Conservation (phyloP, 176 grass and related monocot genomes). For the Musa troglodytarum region DNA sequence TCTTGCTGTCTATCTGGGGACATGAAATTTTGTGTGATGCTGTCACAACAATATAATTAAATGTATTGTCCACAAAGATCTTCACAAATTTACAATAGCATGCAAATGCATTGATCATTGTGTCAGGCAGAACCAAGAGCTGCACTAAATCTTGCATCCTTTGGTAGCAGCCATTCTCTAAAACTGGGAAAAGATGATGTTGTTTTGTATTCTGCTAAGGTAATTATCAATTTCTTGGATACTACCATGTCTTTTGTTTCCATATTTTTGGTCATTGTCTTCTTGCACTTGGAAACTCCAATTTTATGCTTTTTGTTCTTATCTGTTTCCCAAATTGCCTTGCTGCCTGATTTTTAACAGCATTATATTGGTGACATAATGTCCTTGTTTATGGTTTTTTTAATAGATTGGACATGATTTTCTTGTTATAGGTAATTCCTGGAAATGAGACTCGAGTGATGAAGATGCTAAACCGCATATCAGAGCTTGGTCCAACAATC, state of each 20-base stretch:
- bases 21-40: background rate
- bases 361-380: background rate
- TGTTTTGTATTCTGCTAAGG: constrained; percentile 95
- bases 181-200: constrained; percentile 82
- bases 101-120: constrained; percentile 17
- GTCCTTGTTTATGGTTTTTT: background rate
- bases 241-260: background rate
- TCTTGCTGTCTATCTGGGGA: constrained; percentile 1
- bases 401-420: background rate
- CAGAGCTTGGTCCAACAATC: constrained; percentile 85
- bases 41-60: constrained; percentile 13
- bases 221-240: constrained; percentile 20
- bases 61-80: constrained; percentile 10
- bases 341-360: background rate
- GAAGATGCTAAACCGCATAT: constrained; percentile 95
- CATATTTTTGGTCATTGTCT: background rate
- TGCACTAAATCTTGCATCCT: constrained; percentile 95
- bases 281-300: background rate
- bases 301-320: background rate
- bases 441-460: constrained; percentile 95
- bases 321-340: background rate
- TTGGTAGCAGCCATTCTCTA: constrained; percentile 84
- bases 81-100: constrained; percentile 28
- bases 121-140: constrained; percentile 91
- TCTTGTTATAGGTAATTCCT: constrained; percentile 68